Conservation (phyloP, 306 rosid genomes). For the Cucurbita moschata region DNA sequence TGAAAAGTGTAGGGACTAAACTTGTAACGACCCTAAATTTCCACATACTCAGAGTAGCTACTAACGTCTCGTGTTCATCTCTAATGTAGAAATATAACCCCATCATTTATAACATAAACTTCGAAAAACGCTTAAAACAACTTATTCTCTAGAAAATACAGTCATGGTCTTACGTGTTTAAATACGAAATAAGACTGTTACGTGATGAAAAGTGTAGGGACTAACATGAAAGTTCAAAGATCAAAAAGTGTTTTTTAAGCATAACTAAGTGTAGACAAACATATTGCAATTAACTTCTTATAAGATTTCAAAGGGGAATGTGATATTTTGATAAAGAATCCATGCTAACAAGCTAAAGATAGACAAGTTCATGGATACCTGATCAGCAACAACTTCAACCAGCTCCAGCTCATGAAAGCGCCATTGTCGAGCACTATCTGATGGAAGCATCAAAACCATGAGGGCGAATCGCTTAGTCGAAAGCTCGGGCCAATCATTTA, state of each 20-base stretch:
- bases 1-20: background rate
- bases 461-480: constrained; percentile 79
- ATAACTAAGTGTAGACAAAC: background rate
- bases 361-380: background rate
- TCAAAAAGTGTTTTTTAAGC: background rate
- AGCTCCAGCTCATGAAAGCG: constrained; percentile 81
- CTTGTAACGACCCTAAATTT: no score
- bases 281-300: background rate
- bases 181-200: background rate
- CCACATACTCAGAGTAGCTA: no score
- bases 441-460: constrained; percentile 97
- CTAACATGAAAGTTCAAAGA: background rate
- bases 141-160: no score
- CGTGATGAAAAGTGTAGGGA: no score
- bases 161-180: no score
- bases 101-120: no score
- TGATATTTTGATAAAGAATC: background rate
- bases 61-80: no score
- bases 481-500: constrained; percentile 94
- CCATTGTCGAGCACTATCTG: constrained; percentile 91
- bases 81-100: no score
- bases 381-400: constrained; percentile 95
- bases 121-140: no score
- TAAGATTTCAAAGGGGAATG: background rate
- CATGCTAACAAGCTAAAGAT: background rate